A percentile compares a stretch with the other conserved stretches of the same genome.
Conservation (phyloP, 345 rosid species). For the Linum lewisii region DNA sequence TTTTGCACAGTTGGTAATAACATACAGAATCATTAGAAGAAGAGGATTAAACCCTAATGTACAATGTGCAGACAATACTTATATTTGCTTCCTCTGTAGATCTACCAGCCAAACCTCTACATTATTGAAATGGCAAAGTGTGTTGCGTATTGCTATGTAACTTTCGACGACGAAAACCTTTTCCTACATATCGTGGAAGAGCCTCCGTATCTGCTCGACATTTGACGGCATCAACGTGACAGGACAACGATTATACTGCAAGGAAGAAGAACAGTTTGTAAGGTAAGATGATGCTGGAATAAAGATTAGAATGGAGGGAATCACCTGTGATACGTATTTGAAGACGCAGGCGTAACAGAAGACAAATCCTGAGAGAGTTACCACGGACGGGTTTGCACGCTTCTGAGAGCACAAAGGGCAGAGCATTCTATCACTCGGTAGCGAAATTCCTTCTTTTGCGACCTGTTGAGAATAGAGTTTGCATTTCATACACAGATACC, state of each 20-base stretch:
- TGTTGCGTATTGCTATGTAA: background rate
- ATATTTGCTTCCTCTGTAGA: background rate
- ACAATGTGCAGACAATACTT: background rate
- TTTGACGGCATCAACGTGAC: conserved; percentile 68
- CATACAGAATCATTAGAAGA: background rate
- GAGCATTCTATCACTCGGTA: conserved; percentile 60
- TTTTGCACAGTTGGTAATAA: background rate
- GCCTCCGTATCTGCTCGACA: conserved; percentile 82
- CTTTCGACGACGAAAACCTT: background rate
- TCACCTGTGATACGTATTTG: conserved; percentile 84
- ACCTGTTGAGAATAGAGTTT: conserved; percentile 31
- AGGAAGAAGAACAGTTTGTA: background rate
- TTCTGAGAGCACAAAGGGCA: conserved; percentile 92
- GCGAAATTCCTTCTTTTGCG: conserved; percentile 77
- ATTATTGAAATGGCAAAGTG: background rate
- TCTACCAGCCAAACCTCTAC: background rate
- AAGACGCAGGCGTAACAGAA: conserved; percentile 92
- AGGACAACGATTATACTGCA: conserved; percentile 89
- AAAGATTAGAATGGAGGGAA: conserved; percentile 14
- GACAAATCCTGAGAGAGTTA: conserved; percentile 89
- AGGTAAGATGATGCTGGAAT: background rate
- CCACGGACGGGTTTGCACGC: conserved; percentile 91
- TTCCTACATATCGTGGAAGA: conserved; percentile 72
- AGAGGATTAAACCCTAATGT: too few species aligned
- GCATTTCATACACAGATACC: background rate